Evolutionary conservation across 768 basidiomycete species (phyloP), one percentile per base, ranked within the genome.

Genomic region (Hebeloma cylindrosporum): DNA sequence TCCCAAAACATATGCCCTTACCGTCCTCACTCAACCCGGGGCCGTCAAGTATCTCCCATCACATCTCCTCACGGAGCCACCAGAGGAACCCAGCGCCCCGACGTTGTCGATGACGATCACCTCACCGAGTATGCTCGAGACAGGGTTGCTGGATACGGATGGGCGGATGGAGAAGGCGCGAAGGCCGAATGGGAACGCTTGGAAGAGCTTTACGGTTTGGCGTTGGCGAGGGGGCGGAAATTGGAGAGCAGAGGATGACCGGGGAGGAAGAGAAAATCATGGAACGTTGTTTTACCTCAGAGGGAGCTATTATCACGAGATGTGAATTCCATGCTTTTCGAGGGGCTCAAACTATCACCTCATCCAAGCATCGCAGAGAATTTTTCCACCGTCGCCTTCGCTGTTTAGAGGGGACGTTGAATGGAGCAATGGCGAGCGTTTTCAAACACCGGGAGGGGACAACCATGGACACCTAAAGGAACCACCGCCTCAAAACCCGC

Each of bases 171-270:
- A 72, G 8, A 69, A 65, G 36, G 31, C 59, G 8, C 63, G 64
- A 41, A 54, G 75, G 20, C 70, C 74, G 2, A 70, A 77, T 46
- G 75, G 70, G 5, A 78, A 79, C 45, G 78, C 79, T 3, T 82
- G 79, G 79, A 82, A 82, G 57, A 57, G 60, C 7, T 66, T 82
- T 50, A 74, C 75, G 4, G 64, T 83, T 4, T 82, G 77, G 75
- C 61, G 80, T 11, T 77, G 74, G 72, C 58, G 67, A 20, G 66
- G 71, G 68, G 7, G 51, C 45, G 14, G 51, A 40, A 5, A n/a
- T n/a, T 25, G 41, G 13, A 51, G 47, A 20, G 42, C 45, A 6
- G 53, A 56, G 6, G 61, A 63, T 48, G 60, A 58, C 47, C 49
- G 63, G 50, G 64, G 76, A 59, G 76, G 72, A 1, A 58, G 76